A percentile compares a stretch with the other conserved stretches of the same genome.
Conservation (phyloP, 306 rosid genomes). For the Cicer chorassanicum region DNA sequence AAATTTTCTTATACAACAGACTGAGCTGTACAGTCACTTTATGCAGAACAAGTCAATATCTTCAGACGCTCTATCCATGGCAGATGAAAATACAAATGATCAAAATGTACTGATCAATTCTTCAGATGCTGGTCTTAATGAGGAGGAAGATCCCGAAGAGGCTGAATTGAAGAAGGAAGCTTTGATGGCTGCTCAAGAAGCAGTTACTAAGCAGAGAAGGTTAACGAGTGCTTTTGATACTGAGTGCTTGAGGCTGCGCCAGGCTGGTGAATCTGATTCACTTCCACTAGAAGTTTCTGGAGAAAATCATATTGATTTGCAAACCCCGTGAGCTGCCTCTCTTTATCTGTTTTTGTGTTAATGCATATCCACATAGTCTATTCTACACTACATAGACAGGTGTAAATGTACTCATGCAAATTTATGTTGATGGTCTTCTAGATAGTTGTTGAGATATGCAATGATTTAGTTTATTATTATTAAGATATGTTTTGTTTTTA, state of each 20-base stretch:
- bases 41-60: conserved; percentile 95
- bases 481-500: too few species aligned
- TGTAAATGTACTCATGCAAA: conserved; percentile 22
- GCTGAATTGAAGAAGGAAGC: conserved; percentile 93
- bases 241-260: conserved; percentile 86
- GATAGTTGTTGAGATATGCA: too few species aligned
- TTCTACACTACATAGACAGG: background rate
- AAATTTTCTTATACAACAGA: conserved; percentile 97
- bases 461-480: too few species aligned
- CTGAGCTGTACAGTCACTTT: conserved; percentile 97
- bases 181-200: conserved; percentile 97
- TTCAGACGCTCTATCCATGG: conserved; percentile 63
- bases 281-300: conserved; percentile 82
- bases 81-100: conserved; percentile 57
- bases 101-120: conserved; percentile 56
- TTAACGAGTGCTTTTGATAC: conserved; percentile 84
- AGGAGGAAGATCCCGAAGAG: conserved; percentile 90
- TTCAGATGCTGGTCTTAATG: conserved; percentile 55
- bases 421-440: conserved; percentile 9
- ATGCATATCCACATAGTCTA: conserved; percentile 3
- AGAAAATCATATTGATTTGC: conserved; percentile 88
- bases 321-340: conserved; percentile 74
- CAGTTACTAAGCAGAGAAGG: conserved; percentile 88
- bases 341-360: background rate
- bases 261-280: conserved; percentile 71